Evolutionary conservation across 1,139 yeast species (phyloP), one percentile per base, ranked within the genome.

Genomic region (Fermentozyma sake): DNA sequence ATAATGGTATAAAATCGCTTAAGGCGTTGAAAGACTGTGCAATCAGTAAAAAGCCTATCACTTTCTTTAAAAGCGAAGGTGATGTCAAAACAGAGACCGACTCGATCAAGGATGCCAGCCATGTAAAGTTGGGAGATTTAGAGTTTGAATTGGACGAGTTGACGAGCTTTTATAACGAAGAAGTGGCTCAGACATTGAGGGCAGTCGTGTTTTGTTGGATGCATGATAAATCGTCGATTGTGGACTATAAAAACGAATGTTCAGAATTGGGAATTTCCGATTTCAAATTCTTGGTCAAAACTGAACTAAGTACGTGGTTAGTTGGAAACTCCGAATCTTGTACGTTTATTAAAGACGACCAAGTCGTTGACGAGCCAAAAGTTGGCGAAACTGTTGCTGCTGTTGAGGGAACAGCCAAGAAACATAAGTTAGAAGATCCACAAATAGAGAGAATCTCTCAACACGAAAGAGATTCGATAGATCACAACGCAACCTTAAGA

Each of bases 121-220:
- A 53, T 29, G 63, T 61, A 18, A 48, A 47, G 30, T 47, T 67
- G 23, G 68, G 60, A 15, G 39, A 34, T 22, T 14, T 22, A 12
- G 27, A 35, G 11, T 58, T 35, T 36, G 50, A 50, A 31, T 48
- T 82, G 26, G 63, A 68, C 42, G 52, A 55, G 9, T 37, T 40
- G n/a, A 81, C 94, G 3, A 69, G 72, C 32, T 81, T 82, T 44
- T 60, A 61, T 35, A 65, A 73, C 27, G 80, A 77, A 28, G 76
- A 62, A 24, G 55, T 51, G 10, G 55, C 59, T 12, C 67, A 79
- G 27, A 61, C 69, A n/a, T 58, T 84, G 33, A 62, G 76, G 38
- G 75, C 82, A 1, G 79, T 85, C 4, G 70, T 78, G 20, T 86
- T 86, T 49, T 83, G 94, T 41, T 91, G 95, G 93, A 39, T 79